These are phyloP conservation scores for Bipolaris gigantea DNA, from an alignment of 2,329 filamentous ascomycete species.

Conservation along the genomic window DNA sequence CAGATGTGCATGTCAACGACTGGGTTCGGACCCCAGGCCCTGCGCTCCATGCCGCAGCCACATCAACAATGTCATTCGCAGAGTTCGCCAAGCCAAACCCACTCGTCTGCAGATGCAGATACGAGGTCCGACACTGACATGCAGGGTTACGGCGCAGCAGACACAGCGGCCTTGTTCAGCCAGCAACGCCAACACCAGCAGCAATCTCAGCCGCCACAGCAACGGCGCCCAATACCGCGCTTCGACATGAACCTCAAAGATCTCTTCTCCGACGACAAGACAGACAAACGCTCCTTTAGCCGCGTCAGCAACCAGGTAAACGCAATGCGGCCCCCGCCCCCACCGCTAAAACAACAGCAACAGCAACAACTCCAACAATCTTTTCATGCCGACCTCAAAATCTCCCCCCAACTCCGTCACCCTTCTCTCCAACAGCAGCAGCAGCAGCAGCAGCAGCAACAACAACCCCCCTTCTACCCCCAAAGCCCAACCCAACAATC, in stretches of 20 bases:
- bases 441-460: constrained; percentile 1
- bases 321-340: constrained; percentile 37
- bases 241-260: constrained; percentile 56
- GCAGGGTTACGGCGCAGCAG: constrained; percentile 28
- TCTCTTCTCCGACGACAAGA: constrained; percentile 46
- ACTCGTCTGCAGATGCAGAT: constrained; percentile 35
- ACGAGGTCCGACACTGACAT: constrained; percentile 41
- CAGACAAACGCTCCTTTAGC: constrained; percentile 43
- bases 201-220: constrained; percentile 18
- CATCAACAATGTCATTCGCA: constrained; percentile 22
- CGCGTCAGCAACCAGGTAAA: constrained; percentile 42
- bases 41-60: constrained; percentile 26
- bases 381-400: constrained; percentile 36
- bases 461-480: constrained; percentile 8
- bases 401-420: constrained; percentile 40
- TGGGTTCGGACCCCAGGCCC: constrained; percentile 65
- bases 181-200: constrained; percentile 4
- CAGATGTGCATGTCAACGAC: constrained; percentile 91
- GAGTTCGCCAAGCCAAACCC: constrained; percentile 30
- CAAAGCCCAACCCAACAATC: constrained; percentile 18
- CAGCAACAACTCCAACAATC: constrained; percentile 26
- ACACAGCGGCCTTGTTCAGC: constrained; percentile 21
- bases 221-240: constrained; percentile 52
- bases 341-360: constrained; percentile 29
- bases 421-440: too few relatives aligned